Evolutionary conservation across 257 asterid species (phyloP).

Genomic region (Solanum medicagineum): DNA sequence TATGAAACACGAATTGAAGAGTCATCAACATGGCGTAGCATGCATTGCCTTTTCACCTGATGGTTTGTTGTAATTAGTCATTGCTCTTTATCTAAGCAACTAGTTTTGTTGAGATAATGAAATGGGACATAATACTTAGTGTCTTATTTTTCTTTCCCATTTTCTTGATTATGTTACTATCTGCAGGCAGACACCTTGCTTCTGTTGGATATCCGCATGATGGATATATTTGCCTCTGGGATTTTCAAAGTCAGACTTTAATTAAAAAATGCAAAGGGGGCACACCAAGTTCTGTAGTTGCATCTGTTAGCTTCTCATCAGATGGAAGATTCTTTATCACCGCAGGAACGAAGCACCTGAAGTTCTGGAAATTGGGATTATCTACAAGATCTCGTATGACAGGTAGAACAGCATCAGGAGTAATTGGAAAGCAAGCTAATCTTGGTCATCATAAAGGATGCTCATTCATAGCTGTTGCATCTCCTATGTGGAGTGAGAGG

Average conservation of each 20-base stretch:
- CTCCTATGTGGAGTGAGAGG: conserved; percentile 9
- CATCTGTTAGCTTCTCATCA: conserved; percentile 40
- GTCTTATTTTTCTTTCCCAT: not conserved
- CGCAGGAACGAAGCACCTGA: conserved; percentile 49
- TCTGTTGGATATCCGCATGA: conserved; percentile 61
- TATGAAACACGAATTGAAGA: conserved; percentile 38
- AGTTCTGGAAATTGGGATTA: conserved; percentile 42
- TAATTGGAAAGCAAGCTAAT: conserved; percentile 27
- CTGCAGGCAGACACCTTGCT: conserved; percentile 42
- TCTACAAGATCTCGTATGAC: conserved; percentile 29
- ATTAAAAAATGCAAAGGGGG: conserved; percentile 39
- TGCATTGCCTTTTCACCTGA: conserved; percentile 56
- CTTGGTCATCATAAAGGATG: conserved; percentile 31
- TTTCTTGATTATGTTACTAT: not conserved
- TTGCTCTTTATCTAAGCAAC: not conserved
- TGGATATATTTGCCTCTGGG: conserved; percentile 63
- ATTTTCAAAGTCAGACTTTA: conserved; percentile 31
- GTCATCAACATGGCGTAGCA: conserved; percentile 53
- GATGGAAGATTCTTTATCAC: conserved; percentile 38
- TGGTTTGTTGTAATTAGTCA: conserved; percentile 36
- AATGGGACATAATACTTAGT: not conserved
- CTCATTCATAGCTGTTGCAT: conserved; percentile 42
- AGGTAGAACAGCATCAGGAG: conserved; percentile 27
- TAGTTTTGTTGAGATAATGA: not conserved
- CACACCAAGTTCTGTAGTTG: conserved; percentile 30